Evolutionary conservation across 1,284 basidiomycete species (phyloP).

Genomic region (Trichosporon ovoides): DNA sequence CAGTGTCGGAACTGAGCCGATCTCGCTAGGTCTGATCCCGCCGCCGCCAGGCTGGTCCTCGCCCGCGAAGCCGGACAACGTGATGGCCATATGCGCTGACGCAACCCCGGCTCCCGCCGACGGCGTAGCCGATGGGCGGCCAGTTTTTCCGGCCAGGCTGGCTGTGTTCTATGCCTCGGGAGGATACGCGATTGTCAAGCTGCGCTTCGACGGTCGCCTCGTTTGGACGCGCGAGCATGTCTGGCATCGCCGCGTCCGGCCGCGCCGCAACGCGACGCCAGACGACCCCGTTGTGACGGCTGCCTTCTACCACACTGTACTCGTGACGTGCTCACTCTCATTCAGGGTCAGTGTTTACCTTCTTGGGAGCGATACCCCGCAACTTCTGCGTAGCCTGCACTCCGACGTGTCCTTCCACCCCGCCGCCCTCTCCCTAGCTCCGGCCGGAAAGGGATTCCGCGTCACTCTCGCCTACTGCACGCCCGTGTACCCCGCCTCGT

Average conservation of each 20-base stretch:
- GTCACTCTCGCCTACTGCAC: slow-evolving; percentile 44
- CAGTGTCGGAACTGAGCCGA: slow-evolving; percentile 14
- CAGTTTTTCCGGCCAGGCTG: slow-evolving; percentile 33
- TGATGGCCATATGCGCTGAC: slow-evolving; percentile 44
- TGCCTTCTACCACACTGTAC: slow-evolving; percentile 31
- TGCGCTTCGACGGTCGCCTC: slow-evolving; percentile 17
- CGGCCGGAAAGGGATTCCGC: slow-evolving; percentile 23
- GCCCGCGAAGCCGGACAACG: slow-evolving; percentile 40
- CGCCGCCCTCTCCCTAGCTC: slow-evolving; percentile 40
- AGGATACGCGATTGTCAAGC: slow-evolving; percentile 40
- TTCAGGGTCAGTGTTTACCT: slow-evolving; percentile 42
- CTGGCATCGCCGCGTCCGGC: slow-evolving; percentile 1
- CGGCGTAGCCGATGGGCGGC: background rate
- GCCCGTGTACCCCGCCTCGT: slow-evolving; percentile 45
- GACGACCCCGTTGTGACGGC: slow-evolving; percentile 42
- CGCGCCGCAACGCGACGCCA: background rate
- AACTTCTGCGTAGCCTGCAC: slow-evolving; percentile 36
- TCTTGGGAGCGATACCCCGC: slow-evolving; percentile 11
- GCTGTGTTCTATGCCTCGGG: slow-evolving; percentile 46
- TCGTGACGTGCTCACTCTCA: slow-evolving; percentile 38
- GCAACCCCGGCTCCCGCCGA: slow-evolving; percentile 22
- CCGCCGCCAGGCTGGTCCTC: slow-evolving; percentile 48
- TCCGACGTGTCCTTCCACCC: slow-evolving; percentile 47
- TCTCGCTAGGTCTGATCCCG: slow-evolving; percentile 42
- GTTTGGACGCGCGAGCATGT: slow-evolving; percentile 35